These are phyloP conservation scores for Triticum timopheevii DNA, from an alignment of 176 grass and related monocot species.

Conservation along the genomic window DNA sequence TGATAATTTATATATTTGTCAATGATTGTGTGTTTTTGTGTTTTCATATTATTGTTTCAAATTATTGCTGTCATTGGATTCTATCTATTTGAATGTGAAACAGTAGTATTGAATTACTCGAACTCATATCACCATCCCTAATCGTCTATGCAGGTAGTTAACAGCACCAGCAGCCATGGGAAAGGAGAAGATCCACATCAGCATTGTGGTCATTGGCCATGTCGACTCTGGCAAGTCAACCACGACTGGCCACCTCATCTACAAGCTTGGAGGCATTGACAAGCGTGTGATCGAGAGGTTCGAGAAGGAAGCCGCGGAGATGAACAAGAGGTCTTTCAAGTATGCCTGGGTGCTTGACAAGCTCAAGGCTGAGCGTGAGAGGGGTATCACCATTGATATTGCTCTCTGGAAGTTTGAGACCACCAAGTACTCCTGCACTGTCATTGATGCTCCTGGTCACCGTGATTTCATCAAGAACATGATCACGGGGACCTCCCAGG, in stretches of 20 bases:
- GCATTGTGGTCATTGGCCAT: slow-evolving; percentile 77
- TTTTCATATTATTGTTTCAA: neutral
- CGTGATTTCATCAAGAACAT: slow-evolving; percentile 91
- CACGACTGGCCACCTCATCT: slow-evolving; percentile 79
- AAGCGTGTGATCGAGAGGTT: slow-evolving; percentile 90
- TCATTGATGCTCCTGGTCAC: slow-evolving; percentile 81
- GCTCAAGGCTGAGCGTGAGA: slow-evolving; percentile 84
- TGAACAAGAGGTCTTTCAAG: slow-evolving; percentile 92
- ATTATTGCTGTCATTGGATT: neutral
- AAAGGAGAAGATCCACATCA: slow-evolving; percentile 88
- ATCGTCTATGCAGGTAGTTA: slow-evolving; percentile 4
- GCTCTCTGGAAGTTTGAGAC: slow-evolving; percentile 84
- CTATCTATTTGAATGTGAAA: neutral
- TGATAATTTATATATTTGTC: neutral
- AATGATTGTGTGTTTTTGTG: neutral
- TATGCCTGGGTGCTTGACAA: slow-evolving; percentile 93
- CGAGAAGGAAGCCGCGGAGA: slow-evolving; percentile 77
- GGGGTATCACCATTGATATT: slow-evolving; percentile 83
- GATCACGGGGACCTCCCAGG: slow-evolving; percentile 85
- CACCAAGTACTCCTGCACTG: slow-evolving; percentile 77
- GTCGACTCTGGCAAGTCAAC: slow-evolving; percentile 81
- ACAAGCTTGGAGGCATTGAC: slow-evolving; percentile 85
- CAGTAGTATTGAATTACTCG: neutral
- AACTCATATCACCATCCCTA: neutral
- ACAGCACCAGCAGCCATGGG: slow-evolving; percentile 45